Evolutionary conservation across 2,329 filamentous ascomycete genomes (phyloP).

Genomic region (Chaetoscypha palmicola): DNA sequence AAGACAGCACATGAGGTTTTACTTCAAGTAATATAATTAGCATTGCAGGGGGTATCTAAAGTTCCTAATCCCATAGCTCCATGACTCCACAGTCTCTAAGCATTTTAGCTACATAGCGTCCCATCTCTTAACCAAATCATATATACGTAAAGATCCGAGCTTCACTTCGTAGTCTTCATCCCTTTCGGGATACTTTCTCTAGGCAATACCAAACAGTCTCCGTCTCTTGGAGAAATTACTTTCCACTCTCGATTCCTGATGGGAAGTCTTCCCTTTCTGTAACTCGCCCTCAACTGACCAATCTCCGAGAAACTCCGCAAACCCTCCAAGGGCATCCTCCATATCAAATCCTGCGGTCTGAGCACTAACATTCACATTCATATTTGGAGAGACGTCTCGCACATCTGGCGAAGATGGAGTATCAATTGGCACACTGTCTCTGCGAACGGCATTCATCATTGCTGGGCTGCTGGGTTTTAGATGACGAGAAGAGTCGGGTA

Average conservation of each 20-base stretch:
- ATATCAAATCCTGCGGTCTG: constrained; percentile 16
- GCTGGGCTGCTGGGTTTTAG: constrained; percentile 39
- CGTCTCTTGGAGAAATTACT: constrained; percentile 14
- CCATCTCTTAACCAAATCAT: too few species aligned
- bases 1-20: too few species aligned
- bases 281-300: constrained; percentile 36
- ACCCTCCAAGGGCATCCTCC: constrained; percentile 25
- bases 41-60: too few species aligned
- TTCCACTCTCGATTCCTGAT: constrained; percentile 4
- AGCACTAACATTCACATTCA: not conserved
- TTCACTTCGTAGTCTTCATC: too few species aligned
- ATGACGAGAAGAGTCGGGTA: constrained; percentile 32
- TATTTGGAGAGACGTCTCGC: not conserved
- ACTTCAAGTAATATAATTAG: too few species aligned
- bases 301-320: constrained; percentile 27
- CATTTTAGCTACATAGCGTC: too few species aligned
- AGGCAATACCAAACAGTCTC: constrained; percentile 19
- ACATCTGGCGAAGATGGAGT: not conserved
- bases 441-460: constrained; percentile 13
- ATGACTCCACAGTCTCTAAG: too few species aligned
- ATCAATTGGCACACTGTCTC: not conserved
- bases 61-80: too few species aligned
- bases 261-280: constrained; percentile 26
- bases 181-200: too few species aligned
- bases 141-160: too few species aligned